A percentile compares a stretch with the other conserved stretches of the same genome.
Evolutionary conservation across 2,329 filamentous ascomycete genomes (phyloP).

Genomic region (Penicillium sp.): DNA sequence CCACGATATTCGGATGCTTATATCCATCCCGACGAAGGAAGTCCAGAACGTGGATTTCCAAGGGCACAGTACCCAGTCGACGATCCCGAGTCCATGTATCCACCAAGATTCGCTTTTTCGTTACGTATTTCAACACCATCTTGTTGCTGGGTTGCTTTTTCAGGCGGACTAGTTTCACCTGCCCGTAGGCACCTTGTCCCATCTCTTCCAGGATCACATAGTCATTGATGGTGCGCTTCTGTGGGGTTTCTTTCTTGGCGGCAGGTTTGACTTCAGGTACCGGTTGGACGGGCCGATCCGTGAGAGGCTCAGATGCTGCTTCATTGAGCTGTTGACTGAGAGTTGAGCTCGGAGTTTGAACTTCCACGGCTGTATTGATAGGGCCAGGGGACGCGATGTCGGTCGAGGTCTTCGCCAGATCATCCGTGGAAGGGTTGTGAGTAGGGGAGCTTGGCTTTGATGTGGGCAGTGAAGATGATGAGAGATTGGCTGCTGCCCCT

Average conservation of each 20-base stretch:
- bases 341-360: slow-evolving; percentile 49
- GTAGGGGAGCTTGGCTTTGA: slow-evolving; percentile 72
- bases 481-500: slow-evolving; percentile 63
- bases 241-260: slow-evolving; percentile 40
- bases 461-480: slow-evolving; percentile 57
- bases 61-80: slow-evolving; percentile 86
- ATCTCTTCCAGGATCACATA: slow-evolving; percentile 96
- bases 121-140: slow-evolving; percentile 96
- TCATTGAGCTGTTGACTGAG: slow-evolving; percentile 56
- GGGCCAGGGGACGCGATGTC: slow-evolving; percentile 18
- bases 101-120: slow-evolving; percentile 92
- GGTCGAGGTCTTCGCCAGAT: slow-evolving; percentile 51
- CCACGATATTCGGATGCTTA: slow-evolving; percentile 68
- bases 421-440: slow-evolving; percentile 73
- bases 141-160: slow-evolving; percentile 76
- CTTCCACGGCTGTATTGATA: slow-evolving; percentile 35
- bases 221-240: slow-evolving; percentile 85
- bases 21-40: slow-evolving; percentile 78
- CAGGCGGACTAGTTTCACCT: slow-evolving; percentile 91
- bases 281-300: slow-evolving; percentile 45
- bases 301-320: slow-evolving; percentile 52
- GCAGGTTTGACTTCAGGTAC: slow-evolving; percentile 34
- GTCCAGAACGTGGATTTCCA: slow-evolving; percentile 96
- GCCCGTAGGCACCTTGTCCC: slow-evolving; percentile 96
- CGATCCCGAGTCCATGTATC: slow-evolving; percentile 98